phyloP scores from a whole-genome alignment of 1,139 yeast genomes.

The Yamadazyma buinensis region DNA sequence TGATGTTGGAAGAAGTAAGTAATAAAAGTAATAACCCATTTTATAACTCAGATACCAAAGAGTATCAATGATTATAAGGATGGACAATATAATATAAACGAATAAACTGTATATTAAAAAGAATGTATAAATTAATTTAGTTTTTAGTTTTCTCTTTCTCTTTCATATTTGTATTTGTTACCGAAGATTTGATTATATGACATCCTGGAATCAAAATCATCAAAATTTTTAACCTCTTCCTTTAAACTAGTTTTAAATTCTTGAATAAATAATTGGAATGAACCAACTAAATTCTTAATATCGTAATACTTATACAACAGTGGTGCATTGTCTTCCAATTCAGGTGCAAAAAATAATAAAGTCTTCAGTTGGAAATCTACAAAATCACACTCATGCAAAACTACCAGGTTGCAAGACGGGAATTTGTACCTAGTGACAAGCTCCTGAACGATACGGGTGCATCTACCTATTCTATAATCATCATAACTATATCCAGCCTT shows the following conservation, averaged over 20 bases:
- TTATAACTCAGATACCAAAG: constrained; percentile 9
- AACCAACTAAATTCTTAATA: neutral
- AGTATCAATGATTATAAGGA: constrained; percentile 9
- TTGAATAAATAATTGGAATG: neutral
- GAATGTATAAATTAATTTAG: too few species aligned
- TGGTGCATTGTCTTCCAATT: constrained; percentile 4
- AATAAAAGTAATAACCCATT: constrained; percentile 14
- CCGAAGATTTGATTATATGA: neutral
- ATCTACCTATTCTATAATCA: constrained; percentile 8
- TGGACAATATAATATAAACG: too few species aligned
- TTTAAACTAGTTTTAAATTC: constrained; percentile 1
- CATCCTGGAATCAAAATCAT: constrained; percentile 3
- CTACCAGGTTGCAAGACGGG: too few species aligned
- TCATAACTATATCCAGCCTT: constrained; percentile 7
- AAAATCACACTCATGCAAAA: constrained; percentile 15
- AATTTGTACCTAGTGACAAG: too few species aligned
- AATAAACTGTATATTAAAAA: too few species aligned
- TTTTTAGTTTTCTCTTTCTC: too few species aligned
- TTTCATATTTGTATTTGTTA: too few species aligned
- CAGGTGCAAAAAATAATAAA: constrained; percentile 3
- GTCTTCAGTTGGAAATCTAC: constrained; percentile 11
- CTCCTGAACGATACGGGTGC: too few species aligned
- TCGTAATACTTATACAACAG: constrained; percentile 9
- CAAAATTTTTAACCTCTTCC: too few species aligned
- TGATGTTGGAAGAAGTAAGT: constrained; percentile 27